A percentile compares a stretch with the other conserved stretches of the same genome.
Conservation (phyloP, 768 basidiomycete species). For the Hygrocybe coccinea region DNA sequence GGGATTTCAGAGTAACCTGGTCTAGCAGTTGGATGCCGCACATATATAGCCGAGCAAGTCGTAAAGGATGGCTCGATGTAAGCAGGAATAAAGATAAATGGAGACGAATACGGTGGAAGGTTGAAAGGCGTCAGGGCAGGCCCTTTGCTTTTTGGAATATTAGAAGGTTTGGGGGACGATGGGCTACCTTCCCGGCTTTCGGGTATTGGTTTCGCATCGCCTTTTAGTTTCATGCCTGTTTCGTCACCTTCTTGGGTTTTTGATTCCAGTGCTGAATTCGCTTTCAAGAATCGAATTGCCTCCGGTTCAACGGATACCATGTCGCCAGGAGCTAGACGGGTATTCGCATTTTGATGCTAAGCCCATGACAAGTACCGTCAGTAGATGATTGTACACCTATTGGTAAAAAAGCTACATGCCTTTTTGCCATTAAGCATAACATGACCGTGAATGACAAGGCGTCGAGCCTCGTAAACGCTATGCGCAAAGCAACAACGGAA, state of each 20-base stretch:
- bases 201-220: background rate
- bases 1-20: slow-evolving; percentile 94
- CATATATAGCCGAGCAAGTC: slow-evolving; percentile 87
- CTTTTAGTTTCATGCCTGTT: background rate
- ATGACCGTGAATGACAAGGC: slow-evolving; percentile 80
- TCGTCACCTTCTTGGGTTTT: slow-evolving; percentile 11
- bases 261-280: slow-evolving; percentile 32
- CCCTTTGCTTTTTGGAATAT: slow-evolving; percentile 5
- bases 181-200: background rate
- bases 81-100: slow-evolving; percentile 90
- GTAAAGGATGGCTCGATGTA: slow-evolving; percentile 82
- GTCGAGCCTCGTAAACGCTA: slow-evolving; percentile 85
- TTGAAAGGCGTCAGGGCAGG: slow-evolving; percentile 62
- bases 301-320: slow-evolving; percentile 85
- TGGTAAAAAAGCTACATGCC: slow-evolving; percentile 42
- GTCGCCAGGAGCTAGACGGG: slow-evolving; percentile 87
- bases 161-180: background rate
- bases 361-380: slow-evolving; percentile 5
- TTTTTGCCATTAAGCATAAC: slow-evolving; percentile 86
- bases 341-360: slow-evolving; percentile 81
- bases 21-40: slow-evolving; percentile 95
- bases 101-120: slow-evolving; percentile 82
- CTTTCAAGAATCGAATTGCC: slow-evolving; percentile 68
- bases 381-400: background rate
- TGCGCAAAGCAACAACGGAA: slow-evolving; percentile 85